These are phyloP conservation scores for Hortiboletus campestris DNA, from an alignment of 768 basidiomycete species.

Conservation along the genomic window DNA sequence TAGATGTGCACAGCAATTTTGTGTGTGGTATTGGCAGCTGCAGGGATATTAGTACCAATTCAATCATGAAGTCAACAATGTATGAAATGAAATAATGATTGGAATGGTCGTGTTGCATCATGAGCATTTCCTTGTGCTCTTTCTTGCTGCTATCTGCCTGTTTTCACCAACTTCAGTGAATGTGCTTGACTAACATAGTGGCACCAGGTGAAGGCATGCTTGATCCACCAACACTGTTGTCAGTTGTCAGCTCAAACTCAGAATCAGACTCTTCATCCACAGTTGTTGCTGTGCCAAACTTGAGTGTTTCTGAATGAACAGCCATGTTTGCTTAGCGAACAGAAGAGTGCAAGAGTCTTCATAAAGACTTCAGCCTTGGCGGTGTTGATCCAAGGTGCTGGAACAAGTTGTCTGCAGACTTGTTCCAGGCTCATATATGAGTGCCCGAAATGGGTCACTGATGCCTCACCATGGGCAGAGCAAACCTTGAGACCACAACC, in stretches of 20 bases:
- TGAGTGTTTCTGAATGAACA: not conserved
- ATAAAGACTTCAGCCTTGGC: not conserved
- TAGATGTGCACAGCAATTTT: not conserved
- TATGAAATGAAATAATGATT: not conserved
- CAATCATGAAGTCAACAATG: not conserved
- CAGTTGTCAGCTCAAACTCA: not conserved
- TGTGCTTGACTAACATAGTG: not conserved
- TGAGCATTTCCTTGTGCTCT: not conserved
- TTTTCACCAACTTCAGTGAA: not conserved
- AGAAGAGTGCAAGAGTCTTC: conserved; percentile 5
- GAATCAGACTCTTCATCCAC: not conserved
- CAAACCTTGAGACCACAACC: not conserved
- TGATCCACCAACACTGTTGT: not conserved
- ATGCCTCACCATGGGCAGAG: not conserved
- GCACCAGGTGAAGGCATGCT: not conserved
- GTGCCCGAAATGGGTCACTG: not conserved
- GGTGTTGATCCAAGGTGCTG: not conserved
- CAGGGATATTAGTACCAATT: not conserved
- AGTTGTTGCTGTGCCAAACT: not conserved
- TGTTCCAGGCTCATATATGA: not conserved
- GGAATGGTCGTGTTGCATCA: not conserved
- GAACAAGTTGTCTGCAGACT: not conserved
- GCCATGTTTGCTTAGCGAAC: not conserved
- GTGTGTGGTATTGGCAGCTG: not conserved
- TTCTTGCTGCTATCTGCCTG: not conserved